Percentiles rank a stretch among this genome's conserved stretches.
Evolutionary conservation across 2,329 filamentous ascomycete genomes (phyloP).

Genomic region (Fusarium sp.): DNA sequence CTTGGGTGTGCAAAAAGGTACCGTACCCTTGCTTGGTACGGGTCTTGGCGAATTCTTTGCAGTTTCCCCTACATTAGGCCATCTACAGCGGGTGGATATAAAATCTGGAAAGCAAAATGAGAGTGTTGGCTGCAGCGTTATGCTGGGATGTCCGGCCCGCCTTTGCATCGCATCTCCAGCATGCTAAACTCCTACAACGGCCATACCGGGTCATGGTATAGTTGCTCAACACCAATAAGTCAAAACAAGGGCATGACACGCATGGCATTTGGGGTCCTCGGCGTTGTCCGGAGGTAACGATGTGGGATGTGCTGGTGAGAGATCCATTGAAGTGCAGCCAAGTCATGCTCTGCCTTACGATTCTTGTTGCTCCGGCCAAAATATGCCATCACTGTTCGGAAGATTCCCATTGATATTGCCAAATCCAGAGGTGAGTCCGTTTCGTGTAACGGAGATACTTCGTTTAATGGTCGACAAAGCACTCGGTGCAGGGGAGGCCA

Average conservation of each 20-base stretch:
- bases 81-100: background rate
- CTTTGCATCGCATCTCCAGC: constrained; percentile 14
- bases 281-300: background rate
- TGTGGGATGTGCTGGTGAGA: constrained; percentile 11
- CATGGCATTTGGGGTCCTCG: constrained; percentile 1
- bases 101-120: background rate
- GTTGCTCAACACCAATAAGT: constrained; percentile 12
- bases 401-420: constrained; percentile 23
- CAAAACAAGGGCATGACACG: background rate
- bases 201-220: constrained; percentile 9
- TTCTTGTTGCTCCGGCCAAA: constrained; percentile 8
- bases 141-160: constrained; percentile 17
- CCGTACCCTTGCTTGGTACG: constrained; percentile 2
- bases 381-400: constrained; percentile 9
- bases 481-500: constrained; percentile 6
- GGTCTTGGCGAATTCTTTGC: background rate
- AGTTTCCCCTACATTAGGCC: constrained; percentile 16
- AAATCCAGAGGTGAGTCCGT: constrained; percentile 26
- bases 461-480: constrained; percentile 24
- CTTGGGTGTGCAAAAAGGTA: constrained; percentile 2
- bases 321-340: constrained; percentile 8
- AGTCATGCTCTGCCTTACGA: constrained; percentile 15
- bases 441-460: constrained; percentile 30
- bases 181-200: background rate
- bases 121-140: background rate